Evolutionary conservation across 2,329 filamentous ascomycete species (phyloP), one percentile per base, ranked within the genome.

Genomic region (Daldinia sp.): DNA sequence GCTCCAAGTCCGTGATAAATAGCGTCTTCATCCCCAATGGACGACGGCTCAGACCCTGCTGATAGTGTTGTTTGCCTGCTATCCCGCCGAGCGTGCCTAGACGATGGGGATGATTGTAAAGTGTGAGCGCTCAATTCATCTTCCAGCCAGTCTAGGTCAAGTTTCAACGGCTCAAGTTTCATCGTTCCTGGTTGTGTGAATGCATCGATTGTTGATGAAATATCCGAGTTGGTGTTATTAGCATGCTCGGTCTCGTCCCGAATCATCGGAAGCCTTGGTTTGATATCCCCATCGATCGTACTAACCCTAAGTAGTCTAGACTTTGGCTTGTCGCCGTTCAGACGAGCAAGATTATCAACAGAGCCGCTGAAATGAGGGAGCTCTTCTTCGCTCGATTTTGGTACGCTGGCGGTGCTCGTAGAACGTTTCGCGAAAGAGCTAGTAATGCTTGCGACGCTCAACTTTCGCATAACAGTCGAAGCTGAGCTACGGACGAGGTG

Each of bases 381-480:
- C 34, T 71, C 71, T 8, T 72, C 74, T 10, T 78, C 77, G 25
- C 74, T 75, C 27, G 68, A 64, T 51, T 68, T 71, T 55, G 68
- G 63, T 30, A 79, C 67, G 55, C 75, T 79, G 13, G 78, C 77
- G 45, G 82, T 70, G 67, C 89, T 91, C 35, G 81, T 82, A 0
- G 91, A 90, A 59, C 90, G 87, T 69, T 89, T 91, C 34, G 87
- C 85, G 73, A 96, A 94, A 48, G 90, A 90, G 68, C 86, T 90
- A 11, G 91, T 85, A 67, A 95, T 90, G 75, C 89, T 93, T 49
- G 90, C 89, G 72, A 92, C 89, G 76, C 92, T 96, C 66, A 97
- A 84, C 74, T 94, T 96, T 53, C 93, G 86, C 80, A 97, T 96
- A 73, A 97, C 87, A 0, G 91, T 91, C 32, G 92, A 93, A 10